Evolutionary conservation across 495 filamentous ascomycete genomes (phyloP).

Genomic region (Annulohypoxylon moriforme): DNA sequence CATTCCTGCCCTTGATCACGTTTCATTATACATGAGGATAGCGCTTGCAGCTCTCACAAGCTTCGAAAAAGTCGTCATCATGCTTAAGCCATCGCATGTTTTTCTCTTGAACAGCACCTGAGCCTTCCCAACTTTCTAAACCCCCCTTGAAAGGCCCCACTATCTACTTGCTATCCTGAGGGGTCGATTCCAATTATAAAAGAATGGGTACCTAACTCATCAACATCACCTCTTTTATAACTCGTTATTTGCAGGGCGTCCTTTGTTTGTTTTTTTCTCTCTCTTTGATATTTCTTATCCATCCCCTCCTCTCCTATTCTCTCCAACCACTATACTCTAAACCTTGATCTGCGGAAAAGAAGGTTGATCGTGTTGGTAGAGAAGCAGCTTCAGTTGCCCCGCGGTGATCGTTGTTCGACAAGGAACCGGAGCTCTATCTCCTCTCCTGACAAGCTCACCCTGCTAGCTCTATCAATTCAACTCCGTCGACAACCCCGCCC

Average conservation of each 20-base stretch:
- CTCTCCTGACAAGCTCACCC: conserved; percentile 18
- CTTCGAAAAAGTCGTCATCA: conserved; percentile 45
- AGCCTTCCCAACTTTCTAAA: conserved; percentile 1
- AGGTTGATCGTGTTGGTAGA: conserved; percentile 14
- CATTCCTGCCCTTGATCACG: conserved; percentile 25
- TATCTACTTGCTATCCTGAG: conserved; percentile 13
- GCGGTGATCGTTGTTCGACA: conserved; percentile 33
- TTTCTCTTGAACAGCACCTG: conserved; percentile 18
- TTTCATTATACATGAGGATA: neutral
- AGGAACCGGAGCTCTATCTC: conserved; percentile 35
- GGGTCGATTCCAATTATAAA: conserved; percentile 3
- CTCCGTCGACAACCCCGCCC: conserved; percentile 39
- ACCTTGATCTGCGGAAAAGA: conserved; percentile 15
- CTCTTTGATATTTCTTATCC: neutral
- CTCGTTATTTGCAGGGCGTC: conserved; percentile 13
- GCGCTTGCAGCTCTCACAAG: conserved; percentile 36
- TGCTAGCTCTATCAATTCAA: conserved; percentile 30
- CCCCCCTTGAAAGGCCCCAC: conserved; percentile 29
- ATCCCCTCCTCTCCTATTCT: neutral
- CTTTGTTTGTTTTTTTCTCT: conserved; percentile 38
- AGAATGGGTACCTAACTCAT: conserved; percentile 1
- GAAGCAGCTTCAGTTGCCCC: conserved; percentile 14
- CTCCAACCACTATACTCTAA: neutral
- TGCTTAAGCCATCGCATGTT: conserved; percentile 44
- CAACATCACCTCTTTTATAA: conserved; percentile 26